Evolutionary conservation across 805 yeast species (phyloP), one percentile per base, ranked within the genome.

Genomic region (Candida takata): DNA sequence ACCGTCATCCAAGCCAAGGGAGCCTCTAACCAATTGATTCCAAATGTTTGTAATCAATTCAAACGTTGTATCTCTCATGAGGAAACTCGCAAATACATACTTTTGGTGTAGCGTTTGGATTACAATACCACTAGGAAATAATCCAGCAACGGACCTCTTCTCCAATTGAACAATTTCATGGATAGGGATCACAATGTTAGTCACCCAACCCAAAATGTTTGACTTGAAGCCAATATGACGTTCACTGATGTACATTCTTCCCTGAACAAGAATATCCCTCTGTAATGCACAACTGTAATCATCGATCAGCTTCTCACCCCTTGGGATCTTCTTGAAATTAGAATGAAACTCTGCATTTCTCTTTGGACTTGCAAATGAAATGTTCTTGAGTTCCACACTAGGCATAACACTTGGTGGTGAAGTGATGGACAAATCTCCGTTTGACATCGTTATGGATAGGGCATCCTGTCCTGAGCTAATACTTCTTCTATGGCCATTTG

Each of bases 281-380:
- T 88, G 82, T 33, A 88, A 62, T 0, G 97, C 96, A 65, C 97
- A 92, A 19, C 84, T 74, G 52, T 79, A 88, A 49, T 87, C 97
- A 51, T 86, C 96, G 31, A 90, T 58, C 17, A 90, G 59, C 33
- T 76, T 64, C 51, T 90, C 97, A 31, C 72, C 68, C 23, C 63
- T 59, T 3, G 87, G 83, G 1, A 87, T 62, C n/a, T 74, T 63
- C 38, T 75, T 67, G 63, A 90, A 90, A 5, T 79, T 49, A 27
- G 67, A 68, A 58, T 88, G 97, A 56, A 86, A 92, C 28, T 86
- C 96, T 8, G 67, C 60, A 51, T 87, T 70, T 37, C 92, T 64
- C 42, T 72, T 74, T 35, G 67, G 63, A 8, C 76, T 64, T 1
- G 95, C 86, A 51, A 35, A 44, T 9, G 46, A 17, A 8, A 45